Evolutionary conservation across 1,284 basidiomycete genomes (phyloP).

Genomic region (Heterobasidion occidentale): DNA sequence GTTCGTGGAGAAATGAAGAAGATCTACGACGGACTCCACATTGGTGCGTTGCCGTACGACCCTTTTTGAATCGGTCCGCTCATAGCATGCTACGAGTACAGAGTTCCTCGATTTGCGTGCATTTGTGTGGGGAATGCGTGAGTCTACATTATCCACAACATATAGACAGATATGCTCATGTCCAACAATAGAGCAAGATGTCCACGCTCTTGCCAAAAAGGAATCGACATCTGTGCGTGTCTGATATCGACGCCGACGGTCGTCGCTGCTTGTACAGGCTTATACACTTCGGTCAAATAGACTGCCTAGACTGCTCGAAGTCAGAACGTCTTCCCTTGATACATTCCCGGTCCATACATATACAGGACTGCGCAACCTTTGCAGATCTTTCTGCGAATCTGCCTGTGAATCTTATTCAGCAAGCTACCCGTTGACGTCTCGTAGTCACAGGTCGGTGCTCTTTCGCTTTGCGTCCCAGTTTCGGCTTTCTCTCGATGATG

Average conservation of each 20-base stretch:
- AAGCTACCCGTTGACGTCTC: not conserved
- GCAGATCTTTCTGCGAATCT: not conserved
- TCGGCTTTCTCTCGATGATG: too few species aligned
- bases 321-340: too few species aligned
- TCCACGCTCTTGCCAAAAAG: conserved; percentile 68
- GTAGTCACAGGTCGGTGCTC: not conserved
- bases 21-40: conserved; percentile 71
- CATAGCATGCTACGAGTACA: conserved; percentile 17
- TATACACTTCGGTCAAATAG: not conserved
- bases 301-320: not conserved
- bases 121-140: conserved; percentile 80
- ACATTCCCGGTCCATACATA: too few species aligned
- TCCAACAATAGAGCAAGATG: conserved; percentile 56
- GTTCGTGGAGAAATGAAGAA: conserved; percentile 81
- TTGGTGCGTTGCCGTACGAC: conserved; percentile 40
- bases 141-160: conserved; percentile 25
- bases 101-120: conserved; percentile 73
- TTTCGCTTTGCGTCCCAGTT: not conserved
- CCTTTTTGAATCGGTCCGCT: not conserved
- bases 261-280: not conserved
- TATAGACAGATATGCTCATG: not conserved
- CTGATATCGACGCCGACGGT: conserved; percentile 13
- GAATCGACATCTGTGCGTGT: conserved; percentile 57
- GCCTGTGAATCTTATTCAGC: not conserved
- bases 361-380: too few species aligned